phyloP scores from a whole-genome alignment of 139 green algal genomes.

The Tetraselmis chui region DNA sequence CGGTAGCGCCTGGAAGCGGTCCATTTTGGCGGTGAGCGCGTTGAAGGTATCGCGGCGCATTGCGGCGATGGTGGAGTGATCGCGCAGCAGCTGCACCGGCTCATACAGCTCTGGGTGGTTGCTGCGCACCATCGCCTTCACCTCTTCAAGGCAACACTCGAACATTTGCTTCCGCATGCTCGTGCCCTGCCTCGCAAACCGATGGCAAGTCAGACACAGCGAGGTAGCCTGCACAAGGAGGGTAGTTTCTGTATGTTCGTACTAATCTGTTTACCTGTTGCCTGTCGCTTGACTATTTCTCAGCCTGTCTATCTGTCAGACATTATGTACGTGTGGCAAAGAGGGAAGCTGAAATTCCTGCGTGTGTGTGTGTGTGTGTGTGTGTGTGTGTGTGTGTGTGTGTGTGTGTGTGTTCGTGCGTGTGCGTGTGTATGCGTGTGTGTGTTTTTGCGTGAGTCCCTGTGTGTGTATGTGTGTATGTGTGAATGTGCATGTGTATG shows the following conservation, averaged over 20 bases:
- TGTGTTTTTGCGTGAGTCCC: no score
- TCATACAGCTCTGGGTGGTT: constrained; percentile 29
- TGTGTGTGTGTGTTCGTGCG: background rate
- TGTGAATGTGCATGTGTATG: no score
- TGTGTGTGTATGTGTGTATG: no score
- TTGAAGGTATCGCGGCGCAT: constrained; percentile 16
- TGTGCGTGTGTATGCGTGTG: no score
- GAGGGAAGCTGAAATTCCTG: background rate
- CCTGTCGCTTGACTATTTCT: no score
- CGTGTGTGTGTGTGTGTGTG: background rate
- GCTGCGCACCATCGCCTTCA: constrained; percentile 31
- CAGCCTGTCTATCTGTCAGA: no score
- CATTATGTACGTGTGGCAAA: no score
- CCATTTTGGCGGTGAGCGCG: constrained; percentile 21
- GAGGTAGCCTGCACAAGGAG: no score
- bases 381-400: background rate
- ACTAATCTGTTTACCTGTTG: no score
- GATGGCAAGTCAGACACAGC: background rate
- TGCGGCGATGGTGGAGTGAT: constrained; percentile 24
- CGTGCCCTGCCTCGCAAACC: background rate
- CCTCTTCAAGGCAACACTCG: constrained; percentile 12
- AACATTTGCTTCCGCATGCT: constrained; percentile 35
- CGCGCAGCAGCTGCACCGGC: constrained; percentile 22
- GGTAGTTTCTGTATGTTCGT: no score
- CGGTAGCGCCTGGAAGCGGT: constrained; percentile 13